phyloP scores from a whole-genome alignment of 352 stramenopile genomes.

The Globisporangium spiculum region DNA sequence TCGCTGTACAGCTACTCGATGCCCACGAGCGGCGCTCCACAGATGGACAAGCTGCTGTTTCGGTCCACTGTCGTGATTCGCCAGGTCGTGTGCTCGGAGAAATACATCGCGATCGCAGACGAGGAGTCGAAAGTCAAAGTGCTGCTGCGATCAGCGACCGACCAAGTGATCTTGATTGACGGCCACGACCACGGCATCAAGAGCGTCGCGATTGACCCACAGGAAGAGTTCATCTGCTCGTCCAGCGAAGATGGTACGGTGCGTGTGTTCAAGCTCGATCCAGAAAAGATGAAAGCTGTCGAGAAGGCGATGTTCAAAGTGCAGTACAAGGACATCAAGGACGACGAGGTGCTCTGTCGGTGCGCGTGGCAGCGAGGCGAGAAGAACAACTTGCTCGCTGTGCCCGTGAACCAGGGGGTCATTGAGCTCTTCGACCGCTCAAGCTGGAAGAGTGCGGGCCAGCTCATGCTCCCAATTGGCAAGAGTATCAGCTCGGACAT shows the following conservation, averaged over 20 bases:
- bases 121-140: constrained; percentile 75
- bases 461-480: constrained; percentile 55
- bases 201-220: constrained; percentile 65
- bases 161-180: constrained; percentile 60
- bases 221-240: constrained; percentile 62
- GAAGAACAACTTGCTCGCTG: constrained; percentile 36
- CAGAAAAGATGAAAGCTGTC: constrained; percentile 32
- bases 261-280: constrained; percentile 61
- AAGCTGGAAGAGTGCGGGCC: constrained; percentile 39
- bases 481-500: constrained; percentile 57
- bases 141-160: constrained; percentile 47
- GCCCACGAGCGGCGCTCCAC: constrained; percentile 32
- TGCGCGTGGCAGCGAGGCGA: constrained; percentile 60
- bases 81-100: constrained; percentile 57
- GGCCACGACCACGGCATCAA: constrained; percentile 67
- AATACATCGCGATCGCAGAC: constrained; percentile 67
- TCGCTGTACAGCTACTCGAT: constrained; percentile 68
- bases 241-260: constrained; percentile 68
- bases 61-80: constrained; percentile 75
- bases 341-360: constrained; percentile 60
- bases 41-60: constrained; percentile 58
- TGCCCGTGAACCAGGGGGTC: constrained; percentile 64
- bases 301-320: constrained; percentile 52
- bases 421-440: constrained; percentile 57
- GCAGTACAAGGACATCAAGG: constrained; percentile 52